Evolutionary conservation across 352 stramenopile genomes (phyloP), one percentile per base, ranked within the genome.

Genomic region (Globisporangium cylindrosporum): DNA sequence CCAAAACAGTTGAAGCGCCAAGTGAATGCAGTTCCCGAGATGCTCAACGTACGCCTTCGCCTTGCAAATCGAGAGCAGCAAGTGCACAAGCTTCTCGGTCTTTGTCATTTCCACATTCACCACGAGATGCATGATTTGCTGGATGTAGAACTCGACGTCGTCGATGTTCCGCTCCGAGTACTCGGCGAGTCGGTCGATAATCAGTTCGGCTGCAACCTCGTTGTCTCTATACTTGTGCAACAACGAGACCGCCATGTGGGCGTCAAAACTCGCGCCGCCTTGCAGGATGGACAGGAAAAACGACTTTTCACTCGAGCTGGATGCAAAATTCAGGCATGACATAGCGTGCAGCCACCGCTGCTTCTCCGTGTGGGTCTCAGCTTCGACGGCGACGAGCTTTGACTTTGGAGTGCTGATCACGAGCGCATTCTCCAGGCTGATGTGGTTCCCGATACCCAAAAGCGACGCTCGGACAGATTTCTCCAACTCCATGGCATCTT

Each of bases 111-210:
- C 80, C 0, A 81, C 68, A 51, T 91, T 91, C 38, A 94, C 77
- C 4, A 86, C 77, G 22, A 92, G 70, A 53, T 93, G 86, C 51
- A 92, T 79, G 67, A 94, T 90, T 54, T 93, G 84, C 62, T 87
- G 84, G 32, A 93, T 81, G 73, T 94, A 94, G 62, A 94, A 92
- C 66, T 92, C 86, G 6, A 92, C 86, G 58, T 93, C 86, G 49
- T 92, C 86, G 24, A 92, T 80, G 64, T 90, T 87, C 12, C 78
- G 55, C 46, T 90, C 82, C 1, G 80, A 77, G 63, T 94, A 92
- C 22, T 85, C 73, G 4, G 76, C 74, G 20, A 92, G 68, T 0
- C 83, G 81, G 62, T 91, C 86, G 18, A 94, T 80, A 12, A 92
- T 74, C 34, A 91, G 67, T 58, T 90, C 84, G 0, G 76, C 86